These are phyloP conservation scores for Lepidium sativum DNA, from an alignment of 345 rosid genomes.

Conservation along the genomic window DNA sequence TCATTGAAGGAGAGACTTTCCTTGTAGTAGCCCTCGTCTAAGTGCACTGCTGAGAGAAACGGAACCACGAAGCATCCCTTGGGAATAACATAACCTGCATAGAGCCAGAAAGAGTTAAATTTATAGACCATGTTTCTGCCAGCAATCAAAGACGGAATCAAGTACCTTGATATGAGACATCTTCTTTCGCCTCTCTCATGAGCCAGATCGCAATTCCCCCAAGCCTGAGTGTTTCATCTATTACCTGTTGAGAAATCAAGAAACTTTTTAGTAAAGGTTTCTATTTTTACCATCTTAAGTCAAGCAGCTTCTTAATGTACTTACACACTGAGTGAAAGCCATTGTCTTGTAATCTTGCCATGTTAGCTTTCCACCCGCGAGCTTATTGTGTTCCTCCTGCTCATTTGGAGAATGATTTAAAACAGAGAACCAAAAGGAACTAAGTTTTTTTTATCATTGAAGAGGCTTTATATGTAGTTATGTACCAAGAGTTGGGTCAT, in stretches of 20 bases:
- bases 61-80: conserved; percentile 83
- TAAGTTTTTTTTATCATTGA: neutral
- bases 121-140: neutral
- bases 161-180: conserved; percentile 59
- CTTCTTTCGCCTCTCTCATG: conserved; percentile 81
- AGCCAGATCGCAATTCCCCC: conserved; percentile 93
- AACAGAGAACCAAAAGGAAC: neutral
- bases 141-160: neutral
- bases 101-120: neutral
- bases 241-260: conserved; percentile 37
- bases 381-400: conserved; percentile 67
- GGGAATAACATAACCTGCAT: conserved; percentile 66
- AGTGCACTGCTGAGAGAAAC: conserved; percentile 75
- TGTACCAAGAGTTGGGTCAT: conserved; percentile 50
- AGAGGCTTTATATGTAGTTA: conserved; percentile 27
- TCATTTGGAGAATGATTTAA: conserved; percentile 1
- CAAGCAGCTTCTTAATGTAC: conserved; percentile 26
- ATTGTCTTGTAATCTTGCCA: conserved; percentile 83
- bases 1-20: conserved; percentile 50
- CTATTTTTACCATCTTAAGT: neutral
- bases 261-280: neutral
- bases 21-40: conserved; percentile 55
- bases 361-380: conserved; percentile 32
- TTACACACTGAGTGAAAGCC: conserved; percentile 83
- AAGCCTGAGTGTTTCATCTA: conserved; percentile 77